phyloP scores from a whole-genome alignment of 208 protist species.

The Wallacemonas rigidus region DNA sequence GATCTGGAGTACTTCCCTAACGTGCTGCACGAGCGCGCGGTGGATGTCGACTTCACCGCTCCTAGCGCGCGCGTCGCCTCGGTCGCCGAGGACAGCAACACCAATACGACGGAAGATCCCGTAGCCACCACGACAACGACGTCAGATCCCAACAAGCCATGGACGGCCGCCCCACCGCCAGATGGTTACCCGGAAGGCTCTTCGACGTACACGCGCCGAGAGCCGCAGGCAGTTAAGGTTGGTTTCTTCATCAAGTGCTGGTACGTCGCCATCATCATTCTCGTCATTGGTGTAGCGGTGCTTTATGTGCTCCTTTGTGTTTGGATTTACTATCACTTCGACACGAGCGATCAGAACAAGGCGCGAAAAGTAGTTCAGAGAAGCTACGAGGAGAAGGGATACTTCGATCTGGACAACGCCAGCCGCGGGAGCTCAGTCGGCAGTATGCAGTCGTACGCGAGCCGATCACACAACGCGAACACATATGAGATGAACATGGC shows the following conservation, averaged over 20 bases:
- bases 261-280: conserved; percentile 43
- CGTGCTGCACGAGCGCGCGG: background rate
- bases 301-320: conserved; percentile 29
- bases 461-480: background rate
- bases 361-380: conserved; percentile 36
- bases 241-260: conserved; percentile 33
- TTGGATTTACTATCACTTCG: conserved; percentile 36
- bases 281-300: conserved; percentile 23
- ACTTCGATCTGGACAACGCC: conserved; percentile 24
- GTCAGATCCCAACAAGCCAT: conserved; percentile 9
- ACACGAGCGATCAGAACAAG: conserved; percentile 30
- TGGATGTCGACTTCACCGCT: background rate
- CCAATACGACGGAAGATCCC: conserved; percentile 11
- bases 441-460: background rate
- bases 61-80: background rate
- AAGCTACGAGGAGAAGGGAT: conserved; percentile 30
- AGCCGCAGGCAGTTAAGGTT: background rate
- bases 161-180: background rate
- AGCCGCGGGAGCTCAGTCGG: background rate
- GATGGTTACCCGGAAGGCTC: conserved; percentile 17
- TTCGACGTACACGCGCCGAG: conserved; percentile 17
- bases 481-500: conserved; percentile 15
- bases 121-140: conserved; percentile 2
- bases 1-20: background rate
- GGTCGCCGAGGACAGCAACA: background rate